phyloP scores from a whole-genome alignment of 768 basidiomycete species.

The Nevesoporus exiguus region DNA sequence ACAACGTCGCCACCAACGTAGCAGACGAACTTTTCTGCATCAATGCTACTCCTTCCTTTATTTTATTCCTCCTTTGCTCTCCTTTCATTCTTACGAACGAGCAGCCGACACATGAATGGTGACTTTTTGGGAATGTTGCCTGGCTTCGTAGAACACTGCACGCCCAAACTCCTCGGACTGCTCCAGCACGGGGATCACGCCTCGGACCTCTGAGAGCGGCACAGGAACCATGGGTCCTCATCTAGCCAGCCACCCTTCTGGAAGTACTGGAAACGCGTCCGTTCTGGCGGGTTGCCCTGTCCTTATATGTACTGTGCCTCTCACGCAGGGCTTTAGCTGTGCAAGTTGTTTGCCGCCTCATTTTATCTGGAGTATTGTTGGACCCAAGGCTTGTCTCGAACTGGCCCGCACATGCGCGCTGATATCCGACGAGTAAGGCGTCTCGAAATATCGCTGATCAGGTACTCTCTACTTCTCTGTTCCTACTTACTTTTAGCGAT shows the following conservation, averaged over 20 bases:
- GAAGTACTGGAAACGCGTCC: neutral
- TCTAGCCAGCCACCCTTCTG: neutral
- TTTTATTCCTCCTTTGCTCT: neutral
- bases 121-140: neutral
- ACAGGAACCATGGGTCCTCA: neutral
- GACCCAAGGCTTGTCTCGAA: neutral
- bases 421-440: conserved; percentile 9
- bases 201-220: conserved; percentile 2
- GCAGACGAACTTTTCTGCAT: neutral
- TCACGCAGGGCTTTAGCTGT: neutral
- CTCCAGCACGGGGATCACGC: neutral
- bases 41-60: neutral
- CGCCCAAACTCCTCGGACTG: conserved; percentile 21
- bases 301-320: neutral
- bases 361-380: neutral
- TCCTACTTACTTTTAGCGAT: conserved; percentile 7
- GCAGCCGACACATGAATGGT: neutral
- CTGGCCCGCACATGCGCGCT: neutral
- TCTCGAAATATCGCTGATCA: conserved; percentile 22
- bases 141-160: neutral
- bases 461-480: conserved; percentile 10
- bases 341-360: neutral
- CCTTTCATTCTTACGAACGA: neutral
- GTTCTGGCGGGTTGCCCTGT: neutral
- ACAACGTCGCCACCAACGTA: neutral